These are phyloP conservation scores for Lactarius sp. DNA, from an alignment of 768 basidiomycete genomes.

Conservation along the genomic window DNA sequence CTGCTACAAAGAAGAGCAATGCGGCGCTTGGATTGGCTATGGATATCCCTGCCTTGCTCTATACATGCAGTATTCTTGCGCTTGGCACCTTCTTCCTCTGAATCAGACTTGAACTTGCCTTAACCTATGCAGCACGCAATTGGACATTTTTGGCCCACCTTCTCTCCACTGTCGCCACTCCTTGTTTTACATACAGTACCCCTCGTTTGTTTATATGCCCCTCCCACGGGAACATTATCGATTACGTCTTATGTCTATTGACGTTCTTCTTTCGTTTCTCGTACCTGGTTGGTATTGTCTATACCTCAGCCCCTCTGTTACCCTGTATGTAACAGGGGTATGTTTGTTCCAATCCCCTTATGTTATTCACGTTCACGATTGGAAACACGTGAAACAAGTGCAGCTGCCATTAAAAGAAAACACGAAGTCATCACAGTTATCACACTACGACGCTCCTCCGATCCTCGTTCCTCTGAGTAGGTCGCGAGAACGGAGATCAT, in stretches of 20 bases:
- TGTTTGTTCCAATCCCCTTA: neutral
- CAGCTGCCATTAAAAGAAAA: neutral
- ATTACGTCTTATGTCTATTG: constrained; percentile 11
- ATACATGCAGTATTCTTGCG: constrained; percentile 7
- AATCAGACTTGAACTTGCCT: neutral
- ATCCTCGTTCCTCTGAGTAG: constrained; percentile 30
- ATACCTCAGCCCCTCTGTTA: too few relatives aligned
- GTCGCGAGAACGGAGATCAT: neutral
- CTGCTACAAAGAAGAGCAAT: constrained; percentile 5
- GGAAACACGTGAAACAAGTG: neutral
- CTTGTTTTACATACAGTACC: neutral
- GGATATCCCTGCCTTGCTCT: constrained; percentile 4
- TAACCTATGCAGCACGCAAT: neutral
- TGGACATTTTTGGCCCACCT: neutral
- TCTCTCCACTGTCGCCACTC: neutral
- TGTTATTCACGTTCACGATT: constrained; percentile 3
- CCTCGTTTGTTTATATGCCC: neutral
- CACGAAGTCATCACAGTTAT: neutral
- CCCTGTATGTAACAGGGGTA: neutral
- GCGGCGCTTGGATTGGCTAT: neutral
- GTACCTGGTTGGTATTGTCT: constrained; percentile 1
- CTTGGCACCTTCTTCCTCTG: constrained; percentile 15
- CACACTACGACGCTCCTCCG: constrained; percentile 26
- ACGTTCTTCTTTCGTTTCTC: neutral
- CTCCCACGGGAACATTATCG: neutral